Base-by-base conservation (phyloP, 768 basidiomycete genomes). In the Boletus subparvulus region DNA sequence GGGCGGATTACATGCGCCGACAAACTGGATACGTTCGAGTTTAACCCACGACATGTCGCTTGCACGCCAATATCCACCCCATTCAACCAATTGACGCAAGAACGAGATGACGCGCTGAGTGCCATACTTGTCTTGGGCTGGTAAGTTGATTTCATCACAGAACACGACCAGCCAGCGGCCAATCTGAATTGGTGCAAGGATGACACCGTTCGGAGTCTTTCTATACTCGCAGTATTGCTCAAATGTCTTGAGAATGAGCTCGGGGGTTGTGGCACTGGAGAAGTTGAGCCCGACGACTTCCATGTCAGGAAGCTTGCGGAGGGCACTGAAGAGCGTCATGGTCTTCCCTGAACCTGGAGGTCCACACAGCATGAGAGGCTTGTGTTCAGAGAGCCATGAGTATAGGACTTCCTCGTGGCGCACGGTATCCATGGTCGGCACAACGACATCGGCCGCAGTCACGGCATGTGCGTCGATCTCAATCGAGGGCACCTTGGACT, bases 291-390 rank as follows among this genome's bases (percentile, higher is more conserved):
- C 97, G 62, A 98, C 95, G 44, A 98, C 94, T 68, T 99, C 97
- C 88, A 99, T 94, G 73, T 98, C 94, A 2, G 97, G 95, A 39
- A 98, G 82, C 72, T 98, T 98, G 55, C 97, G 87, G 32, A 99
- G 82, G 11, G 97, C 97, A 64, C 94, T 97, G 77, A 99, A 98
- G 19, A 99, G 78, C 0, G 97, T 98, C 97, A 99, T 99, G 8
- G 97, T 99, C 77, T 99, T 99, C 24, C 97, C 97, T 21, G 97
- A 98, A 68, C 97, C 97, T n/a, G 97, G 97, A 65, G 97, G 97
- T 45, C 97, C 97, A 69, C 95, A 99, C 26, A 99, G 83, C 85
- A 99, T 91, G 52, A 99, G 82, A 19, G 97, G 97, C 66, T 98
- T 98, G 75, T 98, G 97, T 71, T 98, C 97, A 3, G 94, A 94